Evolutionary conservation across 768 basidiomycete species (phyloP).

Genomic region (Grammothele lineata): DNA sequence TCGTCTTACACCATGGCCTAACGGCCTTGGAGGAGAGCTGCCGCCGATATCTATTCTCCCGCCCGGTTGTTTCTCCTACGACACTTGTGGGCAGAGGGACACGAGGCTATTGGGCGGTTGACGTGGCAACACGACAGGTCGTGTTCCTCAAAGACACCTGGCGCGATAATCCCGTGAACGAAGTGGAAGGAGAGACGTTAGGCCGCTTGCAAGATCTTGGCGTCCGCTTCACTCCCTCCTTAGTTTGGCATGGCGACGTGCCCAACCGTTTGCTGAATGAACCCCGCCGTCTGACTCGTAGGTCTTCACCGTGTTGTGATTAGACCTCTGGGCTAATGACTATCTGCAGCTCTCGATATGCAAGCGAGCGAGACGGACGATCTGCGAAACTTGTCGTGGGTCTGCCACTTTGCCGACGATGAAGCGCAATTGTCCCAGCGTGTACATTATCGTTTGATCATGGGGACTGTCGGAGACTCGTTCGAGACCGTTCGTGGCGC

Average conservation of each 20-base stretch:
- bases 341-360: not conserved
- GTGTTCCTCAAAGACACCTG: conserved; percentile 14
- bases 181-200: conserved; percentile 1
- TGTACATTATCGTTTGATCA: conserved; percentile 3
- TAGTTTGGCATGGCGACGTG: conserved; percentile 5
- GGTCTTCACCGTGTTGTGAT: too few relatives aligned
- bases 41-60: conserved; percentile 1
- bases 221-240: conserved; percentile 2
- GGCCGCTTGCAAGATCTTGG: not conserved
- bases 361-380: not conserved
- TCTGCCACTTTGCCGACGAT: not conserved
- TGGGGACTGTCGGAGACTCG: conserved; percentile 1
- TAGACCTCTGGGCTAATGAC: not conserved
- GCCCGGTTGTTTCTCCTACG: not conserved
- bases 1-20: not conserved
- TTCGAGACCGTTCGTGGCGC: conserved; percentile 1
- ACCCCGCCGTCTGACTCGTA: not conserved
- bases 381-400: not conserved
- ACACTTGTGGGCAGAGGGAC: conserved; percentile 3
- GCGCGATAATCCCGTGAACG: not conserved
- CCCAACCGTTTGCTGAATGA: not conserved
- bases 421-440: not conserved
- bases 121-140: not conserved
- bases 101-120: conserved; percentile 9
- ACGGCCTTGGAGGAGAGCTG: not conserved